A percentile compares a stretch with the other conserved stretches of the same genome.
Conservation (phyloP, 2,329 filamentous ascomycete species). For the Berkeleyomyces basicola region DNA sequence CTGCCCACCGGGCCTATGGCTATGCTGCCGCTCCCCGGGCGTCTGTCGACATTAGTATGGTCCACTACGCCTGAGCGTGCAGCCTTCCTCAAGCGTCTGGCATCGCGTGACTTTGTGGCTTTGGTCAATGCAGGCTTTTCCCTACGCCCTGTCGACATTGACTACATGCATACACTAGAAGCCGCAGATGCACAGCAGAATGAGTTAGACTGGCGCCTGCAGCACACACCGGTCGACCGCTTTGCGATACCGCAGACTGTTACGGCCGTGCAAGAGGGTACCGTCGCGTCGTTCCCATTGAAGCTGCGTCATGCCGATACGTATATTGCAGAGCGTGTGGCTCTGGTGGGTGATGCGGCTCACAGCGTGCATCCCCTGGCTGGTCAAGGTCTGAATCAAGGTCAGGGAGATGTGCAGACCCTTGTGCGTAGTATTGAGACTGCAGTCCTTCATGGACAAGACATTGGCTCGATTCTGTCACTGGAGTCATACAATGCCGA, state of each 20-base stretch:
- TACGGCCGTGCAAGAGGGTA: constrained; percentile 57
- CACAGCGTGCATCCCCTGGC: constrained; percentile 91
- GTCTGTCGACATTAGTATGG: constrained; percentile 79
- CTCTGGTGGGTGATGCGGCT: constrained; percentile 83
- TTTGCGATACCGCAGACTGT: constrained; percentile 48
- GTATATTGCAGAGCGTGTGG: constrained; percentile 79
- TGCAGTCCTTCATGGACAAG: constrained; percentile 68
- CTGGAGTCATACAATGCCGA: constrained; percentile 70
- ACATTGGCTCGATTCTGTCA: constrained; percentile 62
- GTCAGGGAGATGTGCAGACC: constrained; percentile 73
- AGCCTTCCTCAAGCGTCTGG: constrained; percentile 58
- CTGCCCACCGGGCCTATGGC: constrained; percentile 83
- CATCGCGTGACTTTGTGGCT: constrained; percentile 56
- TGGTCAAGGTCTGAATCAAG: constrained; percentile 87
- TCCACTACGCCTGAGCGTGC: constrained; percentile 75
- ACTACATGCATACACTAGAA: constrained; percentile 58
- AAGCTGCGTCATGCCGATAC: constrained; percentile 86
- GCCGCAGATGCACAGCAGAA: constrained; percentile 37
- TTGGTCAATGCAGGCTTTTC: constrained; percentile 92
- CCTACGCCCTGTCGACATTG: constrained; percentile 59
- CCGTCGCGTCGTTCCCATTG: constrained; percentile 77
- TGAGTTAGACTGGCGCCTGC: constrained; percentile 71
- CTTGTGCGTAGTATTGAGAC: constrained; percentile 59
- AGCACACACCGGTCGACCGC: constrained; percentile 45
- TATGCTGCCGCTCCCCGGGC: constrained; percentile 74